Evolutionary conservation across 202 grass and related monocot species (phyloP), one percentile per base, ranked within the genome.

Genomic region (Carex sylvatica): DNA sequence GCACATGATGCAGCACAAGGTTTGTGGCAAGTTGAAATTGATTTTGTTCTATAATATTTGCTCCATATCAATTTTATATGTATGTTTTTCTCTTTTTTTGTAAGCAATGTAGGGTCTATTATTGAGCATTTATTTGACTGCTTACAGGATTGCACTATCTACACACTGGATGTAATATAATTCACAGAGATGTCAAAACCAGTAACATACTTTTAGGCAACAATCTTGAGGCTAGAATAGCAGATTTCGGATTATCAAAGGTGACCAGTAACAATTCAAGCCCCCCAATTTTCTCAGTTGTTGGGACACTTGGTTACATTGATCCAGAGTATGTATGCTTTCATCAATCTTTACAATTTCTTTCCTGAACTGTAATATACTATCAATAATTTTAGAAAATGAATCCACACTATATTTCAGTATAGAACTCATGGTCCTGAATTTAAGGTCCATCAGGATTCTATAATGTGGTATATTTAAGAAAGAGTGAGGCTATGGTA

Each of bases 171-270:
- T 91, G 90, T 11, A 46, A 54, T 52, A 86, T 92, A 73, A 59
- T 87, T 65, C 90, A 89, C 30, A 84, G 84, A 65, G 87, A 89
- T 74, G 79, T 92, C 58, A 92, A 92, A 81, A 61, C 81, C 1
- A 60, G 47, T 12, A 92, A 89, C 58, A 89, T 92, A 62, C 87
- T 89, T 9, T 44, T 92, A 56, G 70, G 46, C 12, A 51, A 62
- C 24, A 65, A 87, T 44, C 20, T 92, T 26, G 30, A 80, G 30
- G 84, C 87, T 8, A 92, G 85, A 71, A 88, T 92, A 19, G 72
- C 90, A 22, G 84, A 92, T 87, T 92, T 92, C 55, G 87, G 87
- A 40, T 58, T 91, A 28, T 80, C 84, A 18, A 91, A 59, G 81
- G 65, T 71, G 6, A 82, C 69, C 36, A 16, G 33, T 2, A 81